A percentile compares a stretch with the other conserved stretches of the same genome.
Evolutionary conservation across 1,284 basidiomycete species (phyloP).

Genomic region (Microbotryomycetes sp.): DNA sequence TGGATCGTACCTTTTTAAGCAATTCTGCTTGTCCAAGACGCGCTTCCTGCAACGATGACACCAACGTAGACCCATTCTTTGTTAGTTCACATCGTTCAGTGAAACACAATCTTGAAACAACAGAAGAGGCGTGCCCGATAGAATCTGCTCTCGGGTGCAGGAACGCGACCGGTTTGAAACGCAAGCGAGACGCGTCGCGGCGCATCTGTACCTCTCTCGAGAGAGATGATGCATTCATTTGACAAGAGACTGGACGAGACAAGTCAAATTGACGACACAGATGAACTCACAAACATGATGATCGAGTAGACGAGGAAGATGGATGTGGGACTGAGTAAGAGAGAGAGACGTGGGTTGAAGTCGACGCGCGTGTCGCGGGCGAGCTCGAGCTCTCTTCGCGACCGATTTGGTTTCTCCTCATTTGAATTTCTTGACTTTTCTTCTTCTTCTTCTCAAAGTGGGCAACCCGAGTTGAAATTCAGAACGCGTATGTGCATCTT

Average conservation of each 20-base stretch:
- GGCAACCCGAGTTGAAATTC: too few species aligned
- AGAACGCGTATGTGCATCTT: too few species aligned
- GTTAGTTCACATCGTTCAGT: not conserved
- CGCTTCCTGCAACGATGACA: conserved; percentile 35
- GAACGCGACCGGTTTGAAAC: not conserved
- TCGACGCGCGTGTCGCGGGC: too few species aligned
- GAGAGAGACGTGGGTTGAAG: too few species aligned
- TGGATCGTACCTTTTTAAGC: conserved; percentile 37
- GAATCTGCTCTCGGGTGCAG: not conserved
- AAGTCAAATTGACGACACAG: too few species aligned
- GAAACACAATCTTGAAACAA: not conserved
- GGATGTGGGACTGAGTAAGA: too few species aligned
- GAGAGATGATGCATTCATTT: not conserved
- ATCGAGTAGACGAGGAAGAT: not conserved
- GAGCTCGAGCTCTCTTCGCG: too few species aligned
- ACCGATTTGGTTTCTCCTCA: too few species aligned
- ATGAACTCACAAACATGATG: not conserved
- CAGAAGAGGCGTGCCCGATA: not conserved
- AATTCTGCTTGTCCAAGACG: conserved; percentile 36
- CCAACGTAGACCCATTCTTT: not conserved
- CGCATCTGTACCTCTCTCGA: not conserved
- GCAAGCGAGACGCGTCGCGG: not conserved
- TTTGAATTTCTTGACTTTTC: too few species aligned
- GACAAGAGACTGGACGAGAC: too few species aligned
- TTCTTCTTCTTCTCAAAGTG: too few species aligned